Conservation (phyloP, 805 yeast genomes). For the Saturnispora zaruensis region DNA sequence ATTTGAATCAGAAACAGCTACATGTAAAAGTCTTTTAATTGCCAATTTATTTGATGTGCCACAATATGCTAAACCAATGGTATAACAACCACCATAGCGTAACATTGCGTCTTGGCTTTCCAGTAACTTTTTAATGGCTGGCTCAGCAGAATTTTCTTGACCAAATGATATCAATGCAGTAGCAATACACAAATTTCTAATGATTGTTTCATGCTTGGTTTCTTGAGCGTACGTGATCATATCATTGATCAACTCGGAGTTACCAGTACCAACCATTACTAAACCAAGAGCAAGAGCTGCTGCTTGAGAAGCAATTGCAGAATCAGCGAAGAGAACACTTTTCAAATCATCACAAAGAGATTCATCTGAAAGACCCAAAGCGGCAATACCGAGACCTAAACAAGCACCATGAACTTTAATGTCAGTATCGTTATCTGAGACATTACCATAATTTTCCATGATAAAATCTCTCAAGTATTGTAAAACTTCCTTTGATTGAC, state of each 20-base stretch:
- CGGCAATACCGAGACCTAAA: conserved; percentile 92
- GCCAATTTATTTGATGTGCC: conserved; percentile 92
- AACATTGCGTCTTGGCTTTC: conserved; percentile 72
- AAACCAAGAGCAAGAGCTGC: conserved; percentile 96
- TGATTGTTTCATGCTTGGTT: conserved; percentile 91
- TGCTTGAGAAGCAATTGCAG: conserved; percentile 92
- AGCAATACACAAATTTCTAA: conserved; percentile 88
- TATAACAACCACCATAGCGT: conserved; percentile 93
- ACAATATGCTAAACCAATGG: conserved; percentile 91
- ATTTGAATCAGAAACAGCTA: conserved; percentile 93
- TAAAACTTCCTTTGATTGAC: conserved; percentile 84
- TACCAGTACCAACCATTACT: conserved; percentile 87
- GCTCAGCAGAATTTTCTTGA: conserved; percentile 72
- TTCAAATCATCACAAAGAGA: conserved; percentile 73
- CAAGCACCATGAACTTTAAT: conserved; percentile 92
- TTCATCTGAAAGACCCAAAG: conserved; percentile 79
- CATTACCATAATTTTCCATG: conserved; percentile 43
- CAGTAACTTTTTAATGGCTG: conserved; percentile 54
- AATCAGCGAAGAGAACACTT: conserved; percentile 77
- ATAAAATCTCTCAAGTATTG: conserved; percentile 68
- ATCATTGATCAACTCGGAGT: conserved; percentile 57
- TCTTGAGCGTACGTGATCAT: conserved; percentile 89
- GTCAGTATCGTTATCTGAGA: conserved; percentile 51
- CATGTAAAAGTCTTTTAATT: conserved; percentile 75
- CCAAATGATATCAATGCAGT: conserved; percentile 82